Conservation (phyloP, 495 filamentous ascomycete species). For the Xylaria bambusicola region DNA sequence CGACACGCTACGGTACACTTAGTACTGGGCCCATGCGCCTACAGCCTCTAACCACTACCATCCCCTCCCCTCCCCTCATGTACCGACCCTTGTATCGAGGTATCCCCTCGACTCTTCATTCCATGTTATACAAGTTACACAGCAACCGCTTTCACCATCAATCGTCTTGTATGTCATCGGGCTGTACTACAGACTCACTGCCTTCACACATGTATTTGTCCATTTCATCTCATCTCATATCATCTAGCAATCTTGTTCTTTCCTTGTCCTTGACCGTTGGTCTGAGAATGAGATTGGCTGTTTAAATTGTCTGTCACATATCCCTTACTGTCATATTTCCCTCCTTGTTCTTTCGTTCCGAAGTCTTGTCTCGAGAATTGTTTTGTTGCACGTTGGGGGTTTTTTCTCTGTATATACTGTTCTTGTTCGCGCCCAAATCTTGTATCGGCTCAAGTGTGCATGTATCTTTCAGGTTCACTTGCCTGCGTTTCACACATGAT, state of each 20-base stretch:
- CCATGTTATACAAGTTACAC: background rate
- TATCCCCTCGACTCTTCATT: background rate
- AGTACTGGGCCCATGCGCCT: conserved; percentile 13
- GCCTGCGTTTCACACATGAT: conserved; percentile 3
- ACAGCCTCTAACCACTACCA: conserved; percentile 9
- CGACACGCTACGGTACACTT: conserved; percentile 6
- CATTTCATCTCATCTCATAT: background rate
- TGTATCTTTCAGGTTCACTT: background rate
- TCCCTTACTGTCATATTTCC: background rate
- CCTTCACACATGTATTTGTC: too few species aligned
- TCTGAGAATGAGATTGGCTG: background rate
- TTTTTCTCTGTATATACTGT: too few species aligned
- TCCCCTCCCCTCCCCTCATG: background rate
- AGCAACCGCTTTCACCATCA: background rate
- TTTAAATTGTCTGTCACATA: background rate
- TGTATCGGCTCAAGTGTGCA: background rate
- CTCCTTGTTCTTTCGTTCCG: background rate
- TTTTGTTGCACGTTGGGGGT: too few species aligned
- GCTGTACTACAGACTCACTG: background rate
- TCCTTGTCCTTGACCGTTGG: background rate
- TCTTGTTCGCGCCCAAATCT: too few species aligned
- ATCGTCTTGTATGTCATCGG: background rate
- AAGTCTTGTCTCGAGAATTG: too few species aligned
- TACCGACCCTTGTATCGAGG: conserved; percentile 15
- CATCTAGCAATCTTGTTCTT: background rate